phyloP scores from a whole-genome alignment of 192 early-diverging fungal species.

The Coemansia sp. region DNA sequence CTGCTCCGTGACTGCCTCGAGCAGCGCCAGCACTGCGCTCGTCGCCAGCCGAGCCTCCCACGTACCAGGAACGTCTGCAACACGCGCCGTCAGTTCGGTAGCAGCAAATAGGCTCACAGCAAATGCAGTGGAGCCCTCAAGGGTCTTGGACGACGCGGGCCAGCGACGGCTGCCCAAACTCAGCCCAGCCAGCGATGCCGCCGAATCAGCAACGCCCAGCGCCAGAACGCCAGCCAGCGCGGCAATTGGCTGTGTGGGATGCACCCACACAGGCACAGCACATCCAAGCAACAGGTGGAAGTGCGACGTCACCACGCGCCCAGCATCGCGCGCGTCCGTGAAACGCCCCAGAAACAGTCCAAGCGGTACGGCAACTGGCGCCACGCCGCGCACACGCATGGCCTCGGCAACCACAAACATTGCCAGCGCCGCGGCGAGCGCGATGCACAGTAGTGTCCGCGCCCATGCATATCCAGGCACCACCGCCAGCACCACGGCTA shows the following conservation, averaged over 20 bases:
- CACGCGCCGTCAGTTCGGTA: conserved; percentile 3
- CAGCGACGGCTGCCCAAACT: conserved; percentile 68
- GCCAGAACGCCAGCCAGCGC: conserved; percentile 79
- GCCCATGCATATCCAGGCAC: conserved; percentile 66
- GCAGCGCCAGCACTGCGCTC: conserved; percentile 54
- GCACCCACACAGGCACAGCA: conserved; percentile 86
- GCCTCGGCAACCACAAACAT: conserved; percentile 76
- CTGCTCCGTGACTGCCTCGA: conserved; percentile 88
- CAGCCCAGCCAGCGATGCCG: conserved; percentile 85
- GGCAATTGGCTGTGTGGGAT: conserved; percentile 51
- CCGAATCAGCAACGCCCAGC: conserved; percentile 87
- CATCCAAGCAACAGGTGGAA: conserved; percentile 89
- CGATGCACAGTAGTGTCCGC: conserved; percentile 74
- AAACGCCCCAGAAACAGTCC: conserved; percentile 76
- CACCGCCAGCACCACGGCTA: conserved; percentile 81
- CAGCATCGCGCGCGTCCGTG: conserved; percentile 81
- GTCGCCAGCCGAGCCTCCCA: conserved; percentile 23
- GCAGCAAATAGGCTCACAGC: conserved; percentile 58
- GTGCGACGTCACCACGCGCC: conserved; percentile 82
- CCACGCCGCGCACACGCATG: conserved; percentile 73
- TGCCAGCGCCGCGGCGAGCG: conserved; percentile 74
- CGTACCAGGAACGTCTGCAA: conserved; percentile 10
- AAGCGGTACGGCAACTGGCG: conserved; percentile 63
- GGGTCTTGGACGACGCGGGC: conserved; percentile 73
- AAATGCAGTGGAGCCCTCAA: conserved; percentile 85